These are phyloP conservation scores for Neostapfia colusana DNA, from an alignment of 176 grass and related monocot genomes.

Conservation along the genomic window DNA sequence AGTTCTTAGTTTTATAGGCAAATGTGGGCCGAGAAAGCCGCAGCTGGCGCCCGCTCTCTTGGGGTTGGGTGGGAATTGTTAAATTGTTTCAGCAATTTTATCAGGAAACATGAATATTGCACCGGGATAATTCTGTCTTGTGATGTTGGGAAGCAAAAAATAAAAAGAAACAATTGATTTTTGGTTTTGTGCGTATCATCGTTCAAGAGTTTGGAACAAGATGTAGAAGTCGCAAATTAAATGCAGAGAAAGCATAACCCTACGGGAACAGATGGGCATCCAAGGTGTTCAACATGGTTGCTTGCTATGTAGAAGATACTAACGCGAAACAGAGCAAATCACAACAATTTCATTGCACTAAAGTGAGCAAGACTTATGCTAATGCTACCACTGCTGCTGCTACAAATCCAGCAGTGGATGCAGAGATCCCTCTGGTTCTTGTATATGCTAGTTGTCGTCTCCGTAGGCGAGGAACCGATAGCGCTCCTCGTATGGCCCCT, in stretches of 20 bases:
- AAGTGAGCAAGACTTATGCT: not conserved
- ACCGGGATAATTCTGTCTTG: not conserved
- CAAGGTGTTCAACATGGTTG: not conserved
- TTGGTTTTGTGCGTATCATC: too few relatives aligned
- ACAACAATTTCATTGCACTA: not conserved
- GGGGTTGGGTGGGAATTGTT: not conserved
- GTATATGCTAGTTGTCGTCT: slow-evolving; percentile 47
- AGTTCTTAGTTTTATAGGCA: not conserved
- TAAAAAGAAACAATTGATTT: too few relatives aligned
- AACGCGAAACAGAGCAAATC: not conserved
- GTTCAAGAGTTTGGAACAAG: not conserved
- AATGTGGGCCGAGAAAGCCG: not conserved
- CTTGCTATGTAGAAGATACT: too few relatives aligned
- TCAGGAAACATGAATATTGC: not conserved
- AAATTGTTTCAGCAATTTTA: not conserved
- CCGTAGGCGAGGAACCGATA: slow-evolving; percentile 84
- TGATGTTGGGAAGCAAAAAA: too few relatives aligned
- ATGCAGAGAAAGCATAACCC: not conserved
- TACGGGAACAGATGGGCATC: not conserved
- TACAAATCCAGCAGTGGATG: not conserved
- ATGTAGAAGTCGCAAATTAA: not conserved
- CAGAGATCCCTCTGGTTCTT: not conserved
- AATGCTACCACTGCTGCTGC: not conserved
- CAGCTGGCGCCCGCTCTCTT: not conserved
- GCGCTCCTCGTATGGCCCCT: slow-evolving; percentile 87